These are phyloP conservation scores for Rhododendron simsii DNA, from an alignment of 148 eudicot species.

Conservation along the genomic window DNA sequence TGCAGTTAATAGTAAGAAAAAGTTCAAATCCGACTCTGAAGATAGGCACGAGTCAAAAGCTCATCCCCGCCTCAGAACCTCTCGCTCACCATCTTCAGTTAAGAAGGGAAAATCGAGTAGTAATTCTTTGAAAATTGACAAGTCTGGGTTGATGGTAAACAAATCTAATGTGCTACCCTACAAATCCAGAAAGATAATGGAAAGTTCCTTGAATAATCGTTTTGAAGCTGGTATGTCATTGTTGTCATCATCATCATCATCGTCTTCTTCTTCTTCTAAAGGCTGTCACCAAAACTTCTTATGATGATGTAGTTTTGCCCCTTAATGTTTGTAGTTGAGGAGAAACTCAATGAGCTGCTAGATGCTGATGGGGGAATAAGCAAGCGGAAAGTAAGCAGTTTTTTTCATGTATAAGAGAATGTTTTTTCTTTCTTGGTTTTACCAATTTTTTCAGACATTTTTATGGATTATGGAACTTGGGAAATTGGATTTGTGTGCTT, in stretches of 20 bases:
- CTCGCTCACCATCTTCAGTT: constrained; percentile 38
- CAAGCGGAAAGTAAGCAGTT: constrained; percentile 67
- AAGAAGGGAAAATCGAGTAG: constrained; percentile 48
- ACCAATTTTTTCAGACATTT: neutral
- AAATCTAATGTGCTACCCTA: constrained; percentile 29
- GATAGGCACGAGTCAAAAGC: constrained; percentile 27
- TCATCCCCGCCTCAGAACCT: constrained; percentile 39
- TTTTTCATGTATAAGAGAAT: neutral
- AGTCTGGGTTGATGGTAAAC: constrained; percentile 28
- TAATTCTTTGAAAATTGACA: constrained; percentile 25
- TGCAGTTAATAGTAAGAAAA: constrained; percentile 27
- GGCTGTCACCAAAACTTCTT: neutral
- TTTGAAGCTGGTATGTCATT: constrained; percentile 61
- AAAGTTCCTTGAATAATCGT: constrained; percentile 45
- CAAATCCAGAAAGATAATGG: constrained; percentile 53
- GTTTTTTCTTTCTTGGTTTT: neutral
- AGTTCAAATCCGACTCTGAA: constrained; percentile 30
- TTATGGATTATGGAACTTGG: neutral
- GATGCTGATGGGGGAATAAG: constrained; percentile 87
- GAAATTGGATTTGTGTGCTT: neutral
- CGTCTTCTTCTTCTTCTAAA: neutral
- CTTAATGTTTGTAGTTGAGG: constrained; percentile 60
- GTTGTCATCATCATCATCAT: too few species aligned
- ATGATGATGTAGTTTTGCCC: neutral
- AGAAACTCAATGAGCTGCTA: constrained; percentile 79